Evolutionary conservation across 441 rosid genomes (phyloP), one percentile per base, ranked within the genome.

Genomic region (Theobroma grandiflorum): DNA sequence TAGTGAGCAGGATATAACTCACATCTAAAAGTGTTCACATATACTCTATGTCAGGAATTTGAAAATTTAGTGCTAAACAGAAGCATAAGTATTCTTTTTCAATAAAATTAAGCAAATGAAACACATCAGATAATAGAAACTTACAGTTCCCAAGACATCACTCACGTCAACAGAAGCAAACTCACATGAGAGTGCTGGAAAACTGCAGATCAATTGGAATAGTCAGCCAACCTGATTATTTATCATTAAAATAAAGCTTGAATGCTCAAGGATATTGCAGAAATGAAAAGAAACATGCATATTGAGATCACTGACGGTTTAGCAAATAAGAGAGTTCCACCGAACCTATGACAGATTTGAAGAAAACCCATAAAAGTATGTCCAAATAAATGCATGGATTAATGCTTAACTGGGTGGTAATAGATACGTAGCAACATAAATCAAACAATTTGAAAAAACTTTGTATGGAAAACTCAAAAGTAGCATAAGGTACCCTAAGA

Each of bases 121-220:
- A 74, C 68, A 52, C 31, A 69, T 59, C 4, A 63, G 49, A 80
- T 47, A 74, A 81, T 47, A 80, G 83, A 79, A 79, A 93, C 99
- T 94, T 91, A 97, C 99, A 58, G 99, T 95, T 90, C 99, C 99
- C 90, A 97, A 85, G 82, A 94, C 94, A 45, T 97, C 99, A 81
- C 95, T 94, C 86, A 97, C 97, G 74, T 93, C 99, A 77, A 97
- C 90, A 0, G 99, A 89, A 65, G 99, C 99, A 88, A 97, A 97
- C 89, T 97, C 99, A 85, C 99, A 97, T 52, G 99, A 97, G 72
- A 97, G 95, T 11, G 97, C 86, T 72, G 99, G 99, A 90, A 97
- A 95, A 87, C 99, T 95, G 81, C 91, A 90, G 55, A 79, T 71
- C 73, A 78, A 16, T 3, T 35, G 78, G n/a, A 74, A 53, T 37